Conservation (phyloP, 1,284 basidiomycete genomes). For the Chalciporus sp. region DNA sequence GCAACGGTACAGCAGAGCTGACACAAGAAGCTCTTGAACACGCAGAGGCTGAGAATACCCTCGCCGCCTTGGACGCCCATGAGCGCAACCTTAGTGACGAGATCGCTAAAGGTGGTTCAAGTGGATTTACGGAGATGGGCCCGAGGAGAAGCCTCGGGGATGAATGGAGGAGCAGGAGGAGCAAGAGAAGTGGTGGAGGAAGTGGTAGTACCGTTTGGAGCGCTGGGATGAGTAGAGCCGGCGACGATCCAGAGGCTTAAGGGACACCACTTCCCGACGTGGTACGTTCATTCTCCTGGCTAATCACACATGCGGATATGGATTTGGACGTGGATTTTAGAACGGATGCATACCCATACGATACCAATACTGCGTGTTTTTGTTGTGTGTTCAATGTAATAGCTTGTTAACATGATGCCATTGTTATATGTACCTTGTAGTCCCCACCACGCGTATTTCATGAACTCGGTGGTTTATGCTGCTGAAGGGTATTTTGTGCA, state of each 20-base stretch:
- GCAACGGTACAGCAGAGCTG: constrained; percentile 45
- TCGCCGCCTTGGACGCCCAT: constrained; percentile 74
- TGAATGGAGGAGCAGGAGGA: constrained; percentile 59
- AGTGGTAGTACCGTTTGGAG: constrained; percentile 82
- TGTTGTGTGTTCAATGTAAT: constrained; percentile 22
- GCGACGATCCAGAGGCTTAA: constrained; percentile 44
- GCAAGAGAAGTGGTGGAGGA: constrained; percentile 58
- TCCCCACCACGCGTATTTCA: neutral
- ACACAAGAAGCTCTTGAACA: constrained; percentile 77
- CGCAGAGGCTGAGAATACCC: constrained; percentile 70
- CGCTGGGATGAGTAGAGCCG: constrained; percentile 71
- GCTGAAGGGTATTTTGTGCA: constrained; percentile 75
- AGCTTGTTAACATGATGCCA: constrained; percentile 23
- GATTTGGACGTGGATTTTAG: constrained; percentile 12
- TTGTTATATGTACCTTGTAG: constrained; percentile 1
- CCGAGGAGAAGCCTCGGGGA: constrained; percentile 45
- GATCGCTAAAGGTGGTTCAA: constrained; percentile 68
- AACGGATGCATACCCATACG: constrained; percentile 24
- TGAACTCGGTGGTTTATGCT: constrained; percentile 36
- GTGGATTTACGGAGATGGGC: constrained; percentile 78
- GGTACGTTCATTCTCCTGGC: constrained; percentile 4
- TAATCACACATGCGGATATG: constrained; percentile 18
- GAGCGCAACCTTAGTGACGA: constrained; percentile 74
- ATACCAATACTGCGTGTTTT: constrained; percentile 24
- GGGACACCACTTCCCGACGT: neutral